Base-by-base conservation (phyloP, 2,329 filamentous ascomycete genomes). In the Talaromyces atroroseus region DNA sequence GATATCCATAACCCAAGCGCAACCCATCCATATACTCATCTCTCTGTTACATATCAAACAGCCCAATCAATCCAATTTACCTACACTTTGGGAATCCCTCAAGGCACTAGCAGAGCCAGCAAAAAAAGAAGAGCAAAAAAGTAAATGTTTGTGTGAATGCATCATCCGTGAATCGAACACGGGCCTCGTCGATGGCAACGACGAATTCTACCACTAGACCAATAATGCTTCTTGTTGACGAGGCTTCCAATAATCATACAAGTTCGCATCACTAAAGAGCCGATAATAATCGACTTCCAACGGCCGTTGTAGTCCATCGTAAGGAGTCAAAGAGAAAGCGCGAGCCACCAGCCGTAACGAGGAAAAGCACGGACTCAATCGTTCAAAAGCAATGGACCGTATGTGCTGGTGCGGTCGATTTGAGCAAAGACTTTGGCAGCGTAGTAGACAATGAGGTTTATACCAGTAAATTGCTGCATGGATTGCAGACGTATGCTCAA, bases 151-250 rank as follows among this genome's bases (percentile, higher is more conserved):
- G n/a, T n/a, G n/a, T n/a, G n/a, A n/a, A n/a, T 74, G 71, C 72
- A 74, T 73, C 71, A 71, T 73, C 72, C 72, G 72, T 71, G 72
- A 74, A 74, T 74, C 71, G 72, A 74, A 74, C 72, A 71, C 71
- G 72, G 71, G 71, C 71, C 72, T 74, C 71, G 66, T 74, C 72
- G 72, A 74, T 73, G 71, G 71, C 71, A 73, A 73, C 70, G 70
- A 73, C 65, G 70, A 73, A 73, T 73, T 73, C 71, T 73, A 73
- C 71, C 71, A 73, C 71, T 73, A 73, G 70, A 72, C 71, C 70
- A 73, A 72, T 70, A 68, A 72, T 73, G 71, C 70, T 65, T 59
- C n/a, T n/a, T n/a, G n/a, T n/a, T n/a, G n/a, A n/a, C n/a, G n/a
- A n/a, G n/a, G n/a, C n/a, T n/a, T n/a, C n/a, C 49, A 24, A 52